These are phyloP conservation scores for Lepidium didymum DNA, from an alignment of 345 rosid species.

Conservation along the genomic window DNA sequence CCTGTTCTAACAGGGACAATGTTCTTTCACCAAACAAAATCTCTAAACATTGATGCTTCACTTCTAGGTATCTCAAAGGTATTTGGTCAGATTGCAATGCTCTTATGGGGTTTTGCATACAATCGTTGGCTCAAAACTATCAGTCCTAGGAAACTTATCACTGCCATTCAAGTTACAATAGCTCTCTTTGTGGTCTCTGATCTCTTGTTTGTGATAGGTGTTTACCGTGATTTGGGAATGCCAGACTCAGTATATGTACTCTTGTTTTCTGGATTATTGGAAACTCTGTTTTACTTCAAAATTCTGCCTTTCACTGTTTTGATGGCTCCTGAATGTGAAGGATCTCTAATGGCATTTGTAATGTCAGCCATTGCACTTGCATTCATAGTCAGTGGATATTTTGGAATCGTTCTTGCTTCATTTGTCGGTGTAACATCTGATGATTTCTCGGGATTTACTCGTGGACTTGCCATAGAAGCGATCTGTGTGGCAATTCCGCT, in stretches of 20 bases:
- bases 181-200: slow-evolving; percentile 66
- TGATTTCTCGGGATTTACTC: slow-evolving; percentile 58
- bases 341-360: slow-evolving; percentile 76
- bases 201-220: slow-evolving; percentile 56
- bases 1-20: slow-evolving; percentile 85
- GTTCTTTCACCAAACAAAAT: slow-evolving; percentile 87
- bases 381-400: slow-evolving; percentile 63
- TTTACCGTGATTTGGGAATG: slow-evolving; percentile 53
- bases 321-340: slow-evolving; percentile 81
- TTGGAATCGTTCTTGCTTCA: slow-evolving; percentile 71
- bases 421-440: slow-evolving; percentile 51
- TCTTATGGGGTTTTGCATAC: slow-evolving; percentile 69
- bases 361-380: slow-evolving; percentile 75
- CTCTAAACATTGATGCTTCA: slow-evolving; percentile 48
- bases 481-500: slow-evolving; percentile 51
- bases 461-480: slow-evolving; percentile 59
- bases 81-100: slow-evolving; percentile 73
- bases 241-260: slow-evolving; percentile 55
- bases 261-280: slow-evolving; percentile 59
- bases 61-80: slow-evolving; percentile 77
- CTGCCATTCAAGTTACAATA: slow-evolving; percentile 57
- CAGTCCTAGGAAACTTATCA: slow-evolving; percentile 56
- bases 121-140: slow-evolving; percentile 46
- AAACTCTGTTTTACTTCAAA: slow-evolving; percentile 68
- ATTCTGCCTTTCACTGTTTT: slow-evolving; percentile 67